phyloP scores from a whole-genome alignment of 2,329 filamentous ascomycete genomes.

The Fusarium palustre region DNA sequence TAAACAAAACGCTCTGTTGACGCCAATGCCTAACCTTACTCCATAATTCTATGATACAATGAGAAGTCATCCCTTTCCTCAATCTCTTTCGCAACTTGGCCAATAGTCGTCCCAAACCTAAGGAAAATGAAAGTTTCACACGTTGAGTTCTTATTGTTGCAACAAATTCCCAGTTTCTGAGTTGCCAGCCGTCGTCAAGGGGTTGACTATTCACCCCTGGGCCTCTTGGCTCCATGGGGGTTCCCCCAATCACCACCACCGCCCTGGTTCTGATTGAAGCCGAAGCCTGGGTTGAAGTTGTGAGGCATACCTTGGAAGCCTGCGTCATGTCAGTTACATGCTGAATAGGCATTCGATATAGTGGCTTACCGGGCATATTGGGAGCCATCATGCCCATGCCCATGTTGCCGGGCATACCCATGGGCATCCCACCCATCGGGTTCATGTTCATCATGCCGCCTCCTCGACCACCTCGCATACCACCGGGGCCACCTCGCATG shows the following conservation, averaged over 20 bases:
- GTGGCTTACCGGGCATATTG: conserved; percentile 54
- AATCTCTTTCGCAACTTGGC: conserved; percentile 14
- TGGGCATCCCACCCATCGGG: conserved; percentile 62
- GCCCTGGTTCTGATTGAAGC: conserved; percentile 66
- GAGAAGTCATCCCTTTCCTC: conserved; percentile 20
- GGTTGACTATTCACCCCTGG: conserved; percentile 72
- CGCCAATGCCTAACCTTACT: conserved; percentile 45
- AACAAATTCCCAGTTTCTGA: not conserved
- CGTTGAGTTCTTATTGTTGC: not conserved
- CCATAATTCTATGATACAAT: conserved; percentile 46
- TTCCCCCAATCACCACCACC: conserved; percentile 74
- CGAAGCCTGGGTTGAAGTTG: conserved; percentile 78
- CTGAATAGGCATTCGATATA: not conserved
- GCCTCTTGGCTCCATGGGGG: conserved; percentile 83
- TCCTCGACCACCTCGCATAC: conserved; percentile 61
- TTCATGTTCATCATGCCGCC: conserved; percentile 65
- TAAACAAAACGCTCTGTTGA: conserved; percentile 42
- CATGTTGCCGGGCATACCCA: conserved; percentile 70
- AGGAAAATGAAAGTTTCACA: conserved; percentile 3
- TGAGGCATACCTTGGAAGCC: conserved; percentile 77
- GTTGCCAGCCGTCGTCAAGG: not conserved
- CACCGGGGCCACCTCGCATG: conserved; percentile 63
- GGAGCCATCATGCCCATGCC: conserved; percentile 68
- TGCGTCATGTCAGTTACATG: conserved; percentile 46
- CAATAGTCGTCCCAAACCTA: conserved; percentile 6